Evolutionary conservation across 2,329 filamentous ascomycete species (phyloP), one percentile per base, ranked within the genome.

Genomic region (Kalaharituber pfeilii): DNA sequence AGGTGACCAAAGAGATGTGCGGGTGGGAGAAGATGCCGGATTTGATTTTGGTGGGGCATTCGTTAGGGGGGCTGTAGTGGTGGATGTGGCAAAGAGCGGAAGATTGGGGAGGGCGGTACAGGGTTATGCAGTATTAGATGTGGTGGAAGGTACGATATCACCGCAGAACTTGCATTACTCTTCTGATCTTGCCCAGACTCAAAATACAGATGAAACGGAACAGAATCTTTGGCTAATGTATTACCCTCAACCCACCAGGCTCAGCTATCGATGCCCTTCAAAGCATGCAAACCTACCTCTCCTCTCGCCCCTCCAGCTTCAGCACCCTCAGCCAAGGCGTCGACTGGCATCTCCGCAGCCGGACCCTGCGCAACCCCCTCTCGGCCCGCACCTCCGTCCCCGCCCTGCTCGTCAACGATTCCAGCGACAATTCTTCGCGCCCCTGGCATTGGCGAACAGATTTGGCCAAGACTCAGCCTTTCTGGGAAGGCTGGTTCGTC

Each of bases 231-330:
- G 33, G 13, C 2, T 2, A 39, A 13, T 8, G 8, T 39, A 13
- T 39, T 25, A 22, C 42, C 42, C 42, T 25, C 15, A 47, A 47
- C n/a, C n/a, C n/a, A 47, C n/a, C 5, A 47, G 42, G 42, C 9
- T 94, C 86, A 0, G 91, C 91, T 29, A 89, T 98, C 68, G 91
- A 96, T 67, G 89, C 91, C 2, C 74, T 98, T 52, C 81, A 87
- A 67, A 88, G 84, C 68, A 98, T 98, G 91, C 83, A 91, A 61
- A 83, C 81, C 2, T 95, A 95, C 67, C 75, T 98, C 20, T 81
- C 84, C 1, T 87, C 82, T 3, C 77, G 91, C 22, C 91, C 91
- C 0, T 72, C 73, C 7, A 78, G 80, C 1, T 98, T 98, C 64
- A 72, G 79, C n/a, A 82, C 79, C 11, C 62, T 94, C 18, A 75